Conservation (phyloP, 495 filamentous ascomycete species). For the Trichoderma erinaceum region DNA sequence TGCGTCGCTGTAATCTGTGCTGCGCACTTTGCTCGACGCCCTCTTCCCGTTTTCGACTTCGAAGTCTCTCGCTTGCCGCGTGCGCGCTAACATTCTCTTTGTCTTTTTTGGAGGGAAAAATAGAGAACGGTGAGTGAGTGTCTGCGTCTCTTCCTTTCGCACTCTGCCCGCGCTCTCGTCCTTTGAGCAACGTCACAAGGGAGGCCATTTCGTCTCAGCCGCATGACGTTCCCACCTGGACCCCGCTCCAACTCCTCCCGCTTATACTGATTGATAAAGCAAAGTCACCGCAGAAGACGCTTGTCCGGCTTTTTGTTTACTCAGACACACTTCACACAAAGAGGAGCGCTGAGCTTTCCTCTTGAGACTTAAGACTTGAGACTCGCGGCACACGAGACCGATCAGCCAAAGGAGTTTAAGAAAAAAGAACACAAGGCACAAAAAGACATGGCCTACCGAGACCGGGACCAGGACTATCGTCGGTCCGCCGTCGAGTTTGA, state of each 20-base stretch:
- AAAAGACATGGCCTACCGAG: slow-evolving; percentile 1
- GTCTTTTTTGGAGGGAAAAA: not conserved
- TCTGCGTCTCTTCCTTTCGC: not conserved
- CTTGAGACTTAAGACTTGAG: not conserved
- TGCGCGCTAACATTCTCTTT: not conserved
- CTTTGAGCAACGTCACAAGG: slow-evolving; percentile 3
- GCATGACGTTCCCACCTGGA: slow-evolving; percentile 12
- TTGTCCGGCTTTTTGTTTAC: slow-evolving; percentile 1
- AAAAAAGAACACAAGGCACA: not conserved
- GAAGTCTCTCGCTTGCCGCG: not conserved
- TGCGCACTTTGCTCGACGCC: not conserved
- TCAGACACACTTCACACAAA: slow-evolving; percentile 7
- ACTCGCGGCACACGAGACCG: not conserved
- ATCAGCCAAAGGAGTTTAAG: not conserved
- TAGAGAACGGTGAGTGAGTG: not conserved
- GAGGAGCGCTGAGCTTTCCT: not conserved
- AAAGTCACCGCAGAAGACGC: not conserved
- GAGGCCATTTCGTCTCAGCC: slow-evolving; percentile 10
- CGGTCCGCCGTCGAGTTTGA: slow-evolving; percentile 29
- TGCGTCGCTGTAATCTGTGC: not conserved
- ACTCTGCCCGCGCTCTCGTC: not conserved
- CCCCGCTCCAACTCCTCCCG: slow-evolving; percentile 11
- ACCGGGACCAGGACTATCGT: slow-evolving; percentile 22
- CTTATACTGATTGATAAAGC: slow-evolving; percentile 8
- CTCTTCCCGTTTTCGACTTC: not conserved